phyloP scores from a whole-genome alignment of 169 alveolate species.

The Plasmodium reichenowi region DNA sequence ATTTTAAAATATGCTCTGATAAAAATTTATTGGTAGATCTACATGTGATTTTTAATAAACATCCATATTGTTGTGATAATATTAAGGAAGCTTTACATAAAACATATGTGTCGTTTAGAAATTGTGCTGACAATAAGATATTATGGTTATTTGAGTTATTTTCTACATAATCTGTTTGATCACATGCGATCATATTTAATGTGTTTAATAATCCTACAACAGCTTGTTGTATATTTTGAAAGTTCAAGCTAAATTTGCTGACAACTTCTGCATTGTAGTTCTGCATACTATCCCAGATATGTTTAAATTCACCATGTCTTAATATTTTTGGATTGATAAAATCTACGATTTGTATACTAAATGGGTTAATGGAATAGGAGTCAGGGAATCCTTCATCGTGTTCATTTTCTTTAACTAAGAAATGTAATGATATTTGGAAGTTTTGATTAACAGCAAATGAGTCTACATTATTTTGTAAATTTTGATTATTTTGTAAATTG shows the following conservation, averaged over 20 bases:
- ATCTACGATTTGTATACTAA: conserved; percentile 77
- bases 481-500: not conserved
- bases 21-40: conserved; percentile 74
- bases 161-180: conserved; percentile 75
- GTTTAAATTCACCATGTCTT: conserved; percentile 79
- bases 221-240: conserved; percentile 79
- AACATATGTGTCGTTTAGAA: conserved; percentile 66
- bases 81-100: conserved; percentile 79
- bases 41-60: conserved; percentile 80
- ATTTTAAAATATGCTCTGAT: conserved; percentile 71
- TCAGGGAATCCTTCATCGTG: conserved; percentile 78
- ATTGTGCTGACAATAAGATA: conserved; percentile 78
- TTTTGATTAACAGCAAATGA: conserved; percentile 48
- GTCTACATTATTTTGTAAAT: conserved; percentile 1
- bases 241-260: conserved; percentile 80
- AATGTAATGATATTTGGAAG: conserved; percentile 72
- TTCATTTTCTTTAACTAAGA: conserved; percentile 75
- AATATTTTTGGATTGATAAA: conserved; percentile 73
- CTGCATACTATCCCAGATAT: conserved; percentile 77
- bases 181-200: conserved; percentile 78
- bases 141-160: conserved; percentile 77
- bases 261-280: conserved; percentile 68
- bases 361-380: conserved; percentile 79
- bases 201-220: conserved; percentile 79
- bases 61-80: conserved; percentile 79